phyloP scores from a whole-genome alignment of 768 basidiomycete species.

The Lactarius pseudohatsudake region DNA sequence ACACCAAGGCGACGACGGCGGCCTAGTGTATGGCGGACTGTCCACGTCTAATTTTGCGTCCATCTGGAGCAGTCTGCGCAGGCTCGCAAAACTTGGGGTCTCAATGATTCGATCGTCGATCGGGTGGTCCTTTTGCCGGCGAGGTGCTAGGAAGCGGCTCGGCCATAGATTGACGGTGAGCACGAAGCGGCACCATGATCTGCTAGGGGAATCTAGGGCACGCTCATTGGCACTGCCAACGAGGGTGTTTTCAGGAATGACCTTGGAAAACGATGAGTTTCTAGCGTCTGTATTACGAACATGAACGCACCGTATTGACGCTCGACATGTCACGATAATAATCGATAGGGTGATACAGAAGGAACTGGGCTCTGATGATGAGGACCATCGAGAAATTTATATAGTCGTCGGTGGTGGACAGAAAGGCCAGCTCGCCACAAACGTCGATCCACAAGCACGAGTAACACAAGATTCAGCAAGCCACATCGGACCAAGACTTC shows the following conservation, averaged over 20 bases:
- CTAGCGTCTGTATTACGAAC: neutral
- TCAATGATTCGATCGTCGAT: neutral
- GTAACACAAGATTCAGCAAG: slow-evolving; percentile 2
- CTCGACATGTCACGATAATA: slow-evolving; percentile 12
- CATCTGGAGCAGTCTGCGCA: slow-evolving; percentile 4
- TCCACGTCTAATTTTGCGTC: too few species aligned
- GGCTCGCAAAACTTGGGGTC: neutral
- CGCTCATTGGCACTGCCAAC: slow-evolving; percentile 14
- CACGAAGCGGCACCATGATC: neutral
- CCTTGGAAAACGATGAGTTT: neutral
- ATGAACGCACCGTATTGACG: slow-evolving; percentile 13
- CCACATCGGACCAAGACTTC: slow-evolving; percentile 5
- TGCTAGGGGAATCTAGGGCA: neutral
- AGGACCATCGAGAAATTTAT: slow-evolving; percentile 7
- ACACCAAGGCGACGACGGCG: neutral
- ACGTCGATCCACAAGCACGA: neutral
- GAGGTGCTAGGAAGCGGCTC: neutral
- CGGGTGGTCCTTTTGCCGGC: neutral
- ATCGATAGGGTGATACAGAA: slow-evolving; percentile 7
- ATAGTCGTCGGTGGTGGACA: neutral
- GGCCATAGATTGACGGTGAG: neutral
- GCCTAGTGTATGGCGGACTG: neutral
- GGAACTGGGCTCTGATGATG: neutral
- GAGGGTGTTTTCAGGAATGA: slow-evolving; percentile 6
- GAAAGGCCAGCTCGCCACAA: slow-evolving; percentile 8